Conservation (phyloP, 306 rosid species). For the Cicer chorassanicum region DNA sequence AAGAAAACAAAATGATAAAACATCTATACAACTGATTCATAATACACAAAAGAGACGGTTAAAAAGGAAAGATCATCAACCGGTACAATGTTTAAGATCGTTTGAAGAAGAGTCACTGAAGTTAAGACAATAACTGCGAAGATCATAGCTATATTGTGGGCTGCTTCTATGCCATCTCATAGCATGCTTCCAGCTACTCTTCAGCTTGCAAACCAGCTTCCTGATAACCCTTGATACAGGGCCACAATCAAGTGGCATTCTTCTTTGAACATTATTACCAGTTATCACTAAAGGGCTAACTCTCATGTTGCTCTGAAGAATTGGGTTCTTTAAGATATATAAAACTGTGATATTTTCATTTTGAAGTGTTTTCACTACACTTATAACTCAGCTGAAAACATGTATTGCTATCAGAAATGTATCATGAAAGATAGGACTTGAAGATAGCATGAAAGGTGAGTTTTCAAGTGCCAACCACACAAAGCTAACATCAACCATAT, state of each 20-base stretch:
- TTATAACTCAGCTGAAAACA: conserved; percentile 20
- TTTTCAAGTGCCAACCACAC: conserved; percentile 38
- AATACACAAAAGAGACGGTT: neutral
- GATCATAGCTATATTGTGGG: conserved; percentile 62
- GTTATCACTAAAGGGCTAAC: conserved; percentile 51
- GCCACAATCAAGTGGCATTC: conserved; percentile 37
- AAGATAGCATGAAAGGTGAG: conserved; percentile 41
- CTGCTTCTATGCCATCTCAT: conserved; percentile 47
- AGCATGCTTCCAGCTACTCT: conserved; percentile 61
- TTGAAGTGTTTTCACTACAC: conserved; percentile 5
- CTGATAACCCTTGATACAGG: conserved; percentile 44
- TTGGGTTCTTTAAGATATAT: conserved; percentile 48
- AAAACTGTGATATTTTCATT: conserved; percentile 49
- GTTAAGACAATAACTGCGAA: conserved; percentile 70
- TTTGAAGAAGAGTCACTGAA: conserved; percentile 61
- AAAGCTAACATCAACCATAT: conserved; percentile 19
- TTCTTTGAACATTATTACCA: conserved; percentile 48
- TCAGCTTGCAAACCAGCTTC: conserved; percentile 55
- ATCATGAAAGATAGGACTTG: conserved; percentile 22
- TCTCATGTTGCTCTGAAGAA: conserved; percentile 48
- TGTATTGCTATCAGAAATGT: conserved; percentile 33
- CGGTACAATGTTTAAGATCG: conserved; percentile 18
- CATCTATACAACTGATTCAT: neutral
- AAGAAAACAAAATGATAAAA: neutral
- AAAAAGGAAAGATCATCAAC: conserved; percentile 39